Evolutionary conservation across 1,284 basidiomycete genomes (phyloP).

Genomic region (Boletellus deceptivus): DNA sequence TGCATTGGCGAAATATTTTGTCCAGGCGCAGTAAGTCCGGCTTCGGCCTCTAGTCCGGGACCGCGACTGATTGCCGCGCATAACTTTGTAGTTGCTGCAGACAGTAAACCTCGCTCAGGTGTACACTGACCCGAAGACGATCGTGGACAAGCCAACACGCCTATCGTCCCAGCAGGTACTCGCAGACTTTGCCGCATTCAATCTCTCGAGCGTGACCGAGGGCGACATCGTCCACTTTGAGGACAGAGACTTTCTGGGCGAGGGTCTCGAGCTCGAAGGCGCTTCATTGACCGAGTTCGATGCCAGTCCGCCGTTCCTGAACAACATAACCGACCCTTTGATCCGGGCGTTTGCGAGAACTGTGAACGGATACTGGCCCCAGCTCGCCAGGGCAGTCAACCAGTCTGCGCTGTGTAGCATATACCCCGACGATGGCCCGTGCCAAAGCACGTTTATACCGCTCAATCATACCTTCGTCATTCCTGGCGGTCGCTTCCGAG

Average conservation of each 20-base stretch:
- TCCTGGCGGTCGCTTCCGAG: constrained; percentile 76
- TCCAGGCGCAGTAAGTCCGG: constrained; percentile 64
- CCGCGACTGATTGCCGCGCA: constrained; percentile 1
- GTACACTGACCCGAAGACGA: constrained; percentile 84
- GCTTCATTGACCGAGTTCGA: constrained; percentile 63
- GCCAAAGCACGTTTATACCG: constrained; percentile 84
- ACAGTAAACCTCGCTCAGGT: constrained; percentile 78
- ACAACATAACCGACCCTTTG: constrained; percentile 70
- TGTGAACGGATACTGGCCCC: constrained; percentile 82
- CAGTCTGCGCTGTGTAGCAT: constrained; percentile 61
- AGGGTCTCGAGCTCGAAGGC: constrained; percentile 80
- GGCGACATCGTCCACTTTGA: constrained; percentile 69
- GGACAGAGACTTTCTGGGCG: constrained; percentile 76
- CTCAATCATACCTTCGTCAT: constrained; percentile 89
- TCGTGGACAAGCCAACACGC: constrained; percentile 88
- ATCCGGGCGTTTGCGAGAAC: constrained; percentile 71
- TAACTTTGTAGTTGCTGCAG: constrained; percentile 63
- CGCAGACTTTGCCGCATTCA: constrained; percentile 64
- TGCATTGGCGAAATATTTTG: constrained; percentile 84
- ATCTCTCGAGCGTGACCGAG: constrained; percentile 46
- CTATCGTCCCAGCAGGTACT: constrained; percentile 65
- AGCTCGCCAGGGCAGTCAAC: constrained; percentile 78
- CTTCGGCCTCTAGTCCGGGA: background rate
- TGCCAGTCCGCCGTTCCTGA: constrained; percentile 65
- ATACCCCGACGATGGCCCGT: constrained; percentile 43